Conservation (phyloP, 2,329 filamentous ascomycete genomes). For the Alternaria ethzedia region DNA sequence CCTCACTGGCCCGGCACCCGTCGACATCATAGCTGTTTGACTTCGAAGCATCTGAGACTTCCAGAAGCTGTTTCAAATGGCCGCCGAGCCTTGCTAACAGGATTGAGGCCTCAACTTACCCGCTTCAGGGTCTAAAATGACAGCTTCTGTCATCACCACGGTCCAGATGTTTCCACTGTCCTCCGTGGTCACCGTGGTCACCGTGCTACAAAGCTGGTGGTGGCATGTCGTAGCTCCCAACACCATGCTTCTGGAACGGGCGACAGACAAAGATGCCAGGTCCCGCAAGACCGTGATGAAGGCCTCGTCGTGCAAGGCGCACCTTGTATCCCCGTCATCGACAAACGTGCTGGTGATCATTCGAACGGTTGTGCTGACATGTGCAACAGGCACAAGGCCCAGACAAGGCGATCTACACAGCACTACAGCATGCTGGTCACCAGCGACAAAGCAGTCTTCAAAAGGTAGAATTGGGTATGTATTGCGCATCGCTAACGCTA, state of each 20-base stretch:
- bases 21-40: slow-evolving; percentile 18
- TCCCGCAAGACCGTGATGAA: slow-evolving; percentile 6
- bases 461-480: neutral
- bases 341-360: neutral
- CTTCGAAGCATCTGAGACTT: slow-evolving; percentile 24
- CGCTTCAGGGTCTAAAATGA: neutral
- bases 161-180: neutral
- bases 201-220: neutral
- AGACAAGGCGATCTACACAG: neutral
- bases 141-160: neutral
- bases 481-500: slow-evolving; percentile 8
- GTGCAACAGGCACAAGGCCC: neutral
- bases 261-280: slow-evolving; percentile 14
- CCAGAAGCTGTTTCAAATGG: slow-evolving; percentile 34
- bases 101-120: neutral
- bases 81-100: neutral
- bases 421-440: neutral
- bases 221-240: slow-evolving; percentile 11
- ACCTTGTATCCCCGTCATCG: neutral
- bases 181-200: neutral
- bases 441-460: neutral
- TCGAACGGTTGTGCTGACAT: neutral
- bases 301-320: slow-evolving; percentile 4
- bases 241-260: neutral
- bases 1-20: neutral